Evolutionary conservation across 371 early-diverging fungal species (phyloP).

Genomic region (Encephalitozoon romaleae): DNA sequence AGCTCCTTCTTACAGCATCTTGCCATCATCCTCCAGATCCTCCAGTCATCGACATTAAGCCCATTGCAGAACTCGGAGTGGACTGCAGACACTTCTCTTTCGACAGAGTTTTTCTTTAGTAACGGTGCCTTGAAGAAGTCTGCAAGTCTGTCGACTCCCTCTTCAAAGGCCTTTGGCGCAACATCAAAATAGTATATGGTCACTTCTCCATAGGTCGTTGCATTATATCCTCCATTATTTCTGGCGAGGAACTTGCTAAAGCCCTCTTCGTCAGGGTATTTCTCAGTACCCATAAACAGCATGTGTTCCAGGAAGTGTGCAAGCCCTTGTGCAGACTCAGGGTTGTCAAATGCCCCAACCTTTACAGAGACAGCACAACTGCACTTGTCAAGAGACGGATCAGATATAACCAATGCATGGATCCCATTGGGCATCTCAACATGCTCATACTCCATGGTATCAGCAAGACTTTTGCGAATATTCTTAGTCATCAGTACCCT

Average conservation of each 20-base stretch:
- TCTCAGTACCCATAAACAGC: conserved; percentile 70
- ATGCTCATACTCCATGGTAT: conserved; percentile 44
- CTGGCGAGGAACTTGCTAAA: conserved; percentile 67
- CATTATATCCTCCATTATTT: conserved; percentile 84
- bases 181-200: conserved; percentile 90
- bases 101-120: conserved; percentile 45
- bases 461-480: conserved; percentile 34
- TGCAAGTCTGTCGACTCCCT: conserved; percentile 71
- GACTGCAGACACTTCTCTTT: conserved; percentile 58
- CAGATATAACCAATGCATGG: conserved; percentile 34
- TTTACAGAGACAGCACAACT: conserved; percentile 64
- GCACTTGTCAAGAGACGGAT: conserved; percentile 42
- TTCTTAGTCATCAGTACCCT: background rate
- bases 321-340: conserved; percentile 70
- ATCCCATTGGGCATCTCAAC: conserved; percentile 50
- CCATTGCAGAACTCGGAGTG: conserved; percentile 55
- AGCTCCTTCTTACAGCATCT: conserved; percentile 9
- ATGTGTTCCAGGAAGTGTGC: conserved; percentile 97
- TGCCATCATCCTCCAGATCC: conserved; percentile 33
- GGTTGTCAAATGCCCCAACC: conserved; percentile 70
- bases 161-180: conserved; percentile 70
- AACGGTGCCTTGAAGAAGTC: conserved; percentile 58
- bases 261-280: conserved; percentile 51
- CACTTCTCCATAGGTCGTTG: conserved; percentile 74
- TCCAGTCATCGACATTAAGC: conserved; percentile 32